Percentiles rank a stretch among this genome's conserved stretches.
phyloP scores from a whole-genome alignment of 164 flowering plant species.

The grape (Vitis vinifera) region DNA sequence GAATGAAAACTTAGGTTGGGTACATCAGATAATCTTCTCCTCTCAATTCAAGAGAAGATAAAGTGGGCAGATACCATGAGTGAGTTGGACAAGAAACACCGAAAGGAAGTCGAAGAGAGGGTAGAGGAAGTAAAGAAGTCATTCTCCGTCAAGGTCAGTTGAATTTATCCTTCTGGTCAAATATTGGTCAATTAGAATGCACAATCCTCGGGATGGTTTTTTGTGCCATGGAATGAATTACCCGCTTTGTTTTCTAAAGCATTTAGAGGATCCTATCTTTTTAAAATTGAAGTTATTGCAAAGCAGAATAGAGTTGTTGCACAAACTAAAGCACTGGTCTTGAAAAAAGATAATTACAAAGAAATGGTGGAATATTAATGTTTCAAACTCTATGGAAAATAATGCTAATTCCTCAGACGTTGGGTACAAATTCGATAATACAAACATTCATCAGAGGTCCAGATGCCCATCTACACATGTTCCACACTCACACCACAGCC shows the following conservation, averaged over 20 bases:
- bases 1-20: conserved; percentile 50
- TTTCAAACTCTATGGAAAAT: no score
- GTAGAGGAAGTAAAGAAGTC: conserved; percentile 80
- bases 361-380: no score
- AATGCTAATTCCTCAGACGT: no score
- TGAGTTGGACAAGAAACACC: conserved; percentile 74
- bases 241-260: not conserved
- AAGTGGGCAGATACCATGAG: conserved; percentile 93
- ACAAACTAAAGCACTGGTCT: no score
- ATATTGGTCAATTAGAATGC: not conserved
- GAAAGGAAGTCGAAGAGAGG: conserved; percentile 72
- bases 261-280: not conserved
- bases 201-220: not conserved
- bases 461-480: no score
- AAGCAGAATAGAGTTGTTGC: no score
- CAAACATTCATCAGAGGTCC: no score
- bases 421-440: no score
- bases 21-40: conserved; percentile 82
- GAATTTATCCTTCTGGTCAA: conserved; percentile 10
- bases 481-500: no score
- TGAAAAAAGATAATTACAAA: no score
- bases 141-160: conserved; percentile 79
- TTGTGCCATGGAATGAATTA: not conserved
- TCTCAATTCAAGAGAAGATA: conserved; percentile 90
- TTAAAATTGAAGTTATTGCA: no score